Conservation (phyloP, 495 filamentous ascomycete genomes). For the Trichoderma parareesei region DNA sequence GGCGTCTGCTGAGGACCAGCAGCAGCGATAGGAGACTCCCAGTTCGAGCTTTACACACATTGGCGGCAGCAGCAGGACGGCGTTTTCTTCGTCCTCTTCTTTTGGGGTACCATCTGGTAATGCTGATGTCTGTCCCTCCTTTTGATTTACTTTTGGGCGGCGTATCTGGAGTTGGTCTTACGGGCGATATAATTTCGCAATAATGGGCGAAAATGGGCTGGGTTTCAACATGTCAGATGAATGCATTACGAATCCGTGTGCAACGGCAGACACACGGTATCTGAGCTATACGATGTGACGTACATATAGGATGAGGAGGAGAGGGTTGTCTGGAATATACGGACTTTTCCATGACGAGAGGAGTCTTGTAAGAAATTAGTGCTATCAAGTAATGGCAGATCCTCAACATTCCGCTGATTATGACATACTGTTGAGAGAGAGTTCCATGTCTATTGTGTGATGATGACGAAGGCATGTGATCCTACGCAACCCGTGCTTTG, state of each 20-base stretch:
- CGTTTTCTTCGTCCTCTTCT: not conserved
- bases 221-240: not conserved
- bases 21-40: not conserved
- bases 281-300: not conserved
- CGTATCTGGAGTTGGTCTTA: not conserved
- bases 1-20: not conserved
- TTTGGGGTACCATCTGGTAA: not conserved
- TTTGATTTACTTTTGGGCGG: not conserved
- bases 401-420: no score
- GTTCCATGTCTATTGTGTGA: no score
- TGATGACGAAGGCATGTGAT: no score
- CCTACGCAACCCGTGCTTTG: no score
- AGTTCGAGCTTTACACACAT: not conserved
- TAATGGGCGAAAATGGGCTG: not conserved
- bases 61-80: not conserved
- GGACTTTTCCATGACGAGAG: not conserved
- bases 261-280: not conserved
- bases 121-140: not conserved
- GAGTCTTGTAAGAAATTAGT: not conserved
- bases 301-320: not conserved
- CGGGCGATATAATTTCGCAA: not conserved
- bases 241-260: not conserved
- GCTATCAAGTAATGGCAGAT: not conserved
- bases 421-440: no score
- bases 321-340: not conserved